Evolutionary conservation across 192 early-diverging fungal genomes (phyloP).

Genomic region (Mortierella hygrophila): DNA sequence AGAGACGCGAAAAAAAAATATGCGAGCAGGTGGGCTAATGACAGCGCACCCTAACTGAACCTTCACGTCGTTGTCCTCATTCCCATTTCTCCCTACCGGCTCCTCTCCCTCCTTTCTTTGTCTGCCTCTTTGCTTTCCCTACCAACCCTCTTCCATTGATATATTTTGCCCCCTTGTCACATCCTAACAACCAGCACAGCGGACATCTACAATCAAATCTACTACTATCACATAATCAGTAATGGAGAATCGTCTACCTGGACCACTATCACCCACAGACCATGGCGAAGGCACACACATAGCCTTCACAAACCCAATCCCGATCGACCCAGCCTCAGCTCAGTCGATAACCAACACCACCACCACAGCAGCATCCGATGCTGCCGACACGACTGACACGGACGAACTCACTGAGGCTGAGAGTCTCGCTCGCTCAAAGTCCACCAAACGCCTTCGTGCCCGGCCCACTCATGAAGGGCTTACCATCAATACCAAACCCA

Average conservation of each 20-base stretch:
- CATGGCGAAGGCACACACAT: not conserved
- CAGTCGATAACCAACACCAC: not conserved
- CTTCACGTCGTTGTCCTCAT: not conserved
- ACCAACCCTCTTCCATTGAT: not conserved
- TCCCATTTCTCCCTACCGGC: not conserved
- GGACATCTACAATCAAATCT: not conserved
- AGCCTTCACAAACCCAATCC: not conserved
- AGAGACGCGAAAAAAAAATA: not conserved
- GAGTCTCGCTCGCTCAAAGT: constrained; percentile 14
- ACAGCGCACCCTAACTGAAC: not conserved
- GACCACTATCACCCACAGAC: not conserved
- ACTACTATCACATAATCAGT: not conserved
- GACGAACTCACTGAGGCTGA: not conserved
- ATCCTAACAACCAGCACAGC: not conserved
- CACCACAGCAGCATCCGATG: not conserved
- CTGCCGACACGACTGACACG: not conserved
- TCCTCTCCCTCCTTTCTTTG: not conserved
- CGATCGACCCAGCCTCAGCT: not conserved
- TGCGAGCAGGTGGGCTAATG: not conserved
- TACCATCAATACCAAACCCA: constrained; percentile 3
- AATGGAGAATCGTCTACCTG: not conserved
- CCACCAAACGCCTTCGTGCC: constrained; percentile 14
- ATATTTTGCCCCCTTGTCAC: not conserved
- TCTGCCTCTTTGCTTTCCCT: not conserved
- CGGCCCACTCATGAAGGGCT: not conserved